Base-by-base conservation (phyloP, 2,329 filamentous ascomycete species). In the Epichloe hybrida region DNA sequence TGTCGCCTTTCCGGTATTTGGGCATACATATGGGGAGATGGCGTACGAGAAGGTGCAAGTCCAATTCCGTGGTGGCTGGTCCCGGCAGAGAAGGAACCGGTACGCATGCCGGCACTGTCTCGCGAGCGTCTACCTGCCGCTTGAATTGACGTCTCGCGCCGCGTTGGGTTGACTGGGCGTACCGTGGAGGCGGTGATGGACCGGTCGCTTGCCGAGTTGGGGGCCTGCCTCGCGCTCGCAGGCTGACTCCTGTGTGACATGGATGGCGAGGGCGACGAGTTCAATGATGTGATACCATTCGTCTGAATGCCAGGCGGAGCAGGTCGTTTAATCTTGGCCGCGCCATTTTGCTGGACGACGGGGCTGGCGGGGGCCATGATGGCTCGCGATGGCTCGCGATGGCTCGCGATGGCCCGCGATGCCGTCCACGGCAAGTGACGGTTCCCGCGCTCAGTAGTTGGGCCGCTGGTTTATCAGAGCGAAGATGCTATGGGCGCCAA, bases 251-350 rank as follows among this genome's bases (percentile, higher is more conserved):
- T 81, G 9, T 73, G 66, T 9, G 81, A 69, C 58, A 81, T 67
- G 57, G 72, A 77, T 5, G 77, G 76, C 4, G 77, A 79, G 1
- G 81, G 75, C 2, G 80, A 83, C 4, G 80, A 76, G 53, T 77
- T 75, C 1, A 77, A 75, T 23, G 78, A 67, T 56, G 71, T 70
- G 53, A 71, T 68, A 36, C 81, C 80, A 66, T 85, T 86, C 53
- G 80, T 77, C 63, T 84, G 82, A 52, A 84, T 78, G 43, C 80
- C 76, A 45, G 82, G 75, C 38, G 81, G 80, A 49, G 77, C 71
- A 54, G 81, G 81, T 37, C 83, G 81, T 69, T 88, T 88, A 56
- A 79, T 75, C 68, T 88, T 88, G 57, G 64, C 65, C 57, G 67
- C 61, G 58, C 65, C 69, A 61, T 68, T 66, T 52, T 70, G 69